phyloP scores from a whole-genome alignment of 345 rosid species.

The Corymbia maculata region DNA sequence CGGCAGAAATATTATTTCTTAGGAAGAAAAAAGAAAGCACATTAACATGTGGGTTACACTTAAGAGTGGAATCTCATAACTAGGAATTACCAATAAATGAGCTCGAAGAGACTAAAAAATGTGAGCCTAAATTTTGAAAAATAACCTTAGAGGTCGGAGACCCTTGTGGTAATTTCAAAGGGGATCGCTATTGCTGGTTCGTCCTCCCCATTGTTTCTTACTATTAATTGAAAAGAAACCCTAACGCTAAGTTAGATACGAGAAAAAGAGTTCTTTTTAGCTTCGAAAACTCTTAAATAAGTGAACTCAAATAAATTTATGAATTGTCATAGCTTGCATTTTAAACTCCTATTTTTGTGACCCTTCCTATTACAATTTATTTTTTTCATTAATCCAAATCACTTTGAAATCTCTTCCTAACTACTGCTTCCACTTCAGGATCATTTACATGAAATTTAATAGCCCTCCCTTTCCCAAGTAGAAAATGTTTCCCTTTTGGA shows the following conservation, averaged over 20 bases:
- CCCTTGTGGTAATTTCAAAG: not conserved
- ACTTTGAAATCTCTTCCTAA: not conserved
- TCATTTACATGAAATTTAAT: not conserved
- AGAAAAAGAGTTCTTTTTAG: not conserved
- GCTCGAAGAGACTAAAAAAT: not conserved
- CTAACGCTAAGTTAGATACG: not conserved
- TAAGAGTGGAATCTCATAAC: not conserved
- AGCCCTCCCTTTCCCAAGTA: not conserved
- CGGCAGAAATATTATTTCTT: not conserved
- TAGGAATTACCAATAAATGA: not conserved
- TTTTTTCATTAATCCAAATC: not conserved
- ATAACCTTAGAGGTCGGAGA: not conserved
- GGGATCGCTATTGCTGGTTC: not conserved
- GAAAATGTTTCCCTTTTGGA: not conserved
- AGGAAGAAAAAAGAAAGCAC: not conserved
- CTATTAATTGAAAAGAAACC: not conserved
- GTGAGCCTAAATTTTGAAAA: not conserved
- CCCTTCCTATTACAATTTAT: not conserved
- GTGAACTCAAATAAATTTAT: not conserved
- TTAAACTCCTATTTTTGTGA: not conserved
- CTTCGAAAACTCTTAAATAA: not conserved
- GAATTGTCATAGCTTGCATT: not conserved
- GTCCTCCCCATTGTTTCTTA: not conserved
- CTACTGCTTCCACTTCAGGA: not conserved
- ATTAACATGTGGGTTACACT: not conserved